phyloP scores from a whole-genome alignment of 768 basidiomycete species.

The Tylopilus sp. region DNA sequence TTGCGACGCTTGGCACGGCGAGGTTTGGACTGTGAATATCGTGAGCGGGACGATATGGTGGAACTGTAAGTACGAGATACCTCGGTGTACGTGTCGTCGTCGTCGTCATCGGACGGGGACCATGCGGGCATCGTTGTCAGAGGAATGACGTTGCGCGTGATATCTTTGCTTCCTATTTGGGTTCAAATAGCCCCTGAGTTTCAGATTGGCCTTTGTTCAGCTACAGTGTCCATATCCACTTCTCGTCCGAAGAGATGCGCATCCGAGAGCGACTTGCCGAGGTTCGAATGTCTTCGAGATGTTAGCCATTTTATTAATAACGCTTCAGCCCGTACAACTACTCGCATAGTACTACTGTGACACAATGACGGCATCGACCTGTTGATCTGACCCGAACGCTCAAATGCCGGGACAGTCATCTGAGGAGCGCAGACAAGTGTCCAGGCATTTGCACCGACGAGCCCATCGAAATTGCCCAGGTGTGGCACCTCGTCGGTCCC shows the following conservation, averaged over 20 bases:
- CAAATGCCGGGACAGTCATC: neutral
- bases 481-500: neutral
- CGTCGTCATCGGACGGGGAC: constrained; percentile 16
- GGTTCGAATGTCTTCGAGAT: too few species aligned
- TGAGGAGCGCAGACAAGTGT: constrained; percentile 1
- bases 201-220: neutral
- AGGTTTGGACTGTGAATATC: constrained; percentile 7
- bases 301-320: too few species aligned
- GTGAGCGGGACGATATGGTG: neutral
- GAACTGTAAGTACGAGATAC: constrained; percentile 5
- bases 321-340: too few species aligned
- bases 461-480: neutral
- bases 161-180: too few species aligned
- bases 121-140: neutral
- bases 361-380: too few species aligned
- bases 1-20: constrained; percentile 28
- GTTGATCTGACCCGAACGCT: neutral
- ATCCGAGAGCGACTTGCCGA: too few species aligned
- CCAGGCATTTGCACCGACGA: neutral
- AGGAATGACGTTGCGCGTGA: too few species aligned
- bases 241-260: too few species aligned
- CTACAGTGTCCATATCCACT: neutral
- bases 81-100: constrained; percentile 19
- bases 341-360: too few species aligned
- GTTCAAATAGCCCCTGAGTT: constrained; percentile 1